Evolutionary conservation across 306 rosid genomes (phyloP), one percentile per base, ranked within the genome.

Genomic region (Fragaria nilgerrensis): DNA sequence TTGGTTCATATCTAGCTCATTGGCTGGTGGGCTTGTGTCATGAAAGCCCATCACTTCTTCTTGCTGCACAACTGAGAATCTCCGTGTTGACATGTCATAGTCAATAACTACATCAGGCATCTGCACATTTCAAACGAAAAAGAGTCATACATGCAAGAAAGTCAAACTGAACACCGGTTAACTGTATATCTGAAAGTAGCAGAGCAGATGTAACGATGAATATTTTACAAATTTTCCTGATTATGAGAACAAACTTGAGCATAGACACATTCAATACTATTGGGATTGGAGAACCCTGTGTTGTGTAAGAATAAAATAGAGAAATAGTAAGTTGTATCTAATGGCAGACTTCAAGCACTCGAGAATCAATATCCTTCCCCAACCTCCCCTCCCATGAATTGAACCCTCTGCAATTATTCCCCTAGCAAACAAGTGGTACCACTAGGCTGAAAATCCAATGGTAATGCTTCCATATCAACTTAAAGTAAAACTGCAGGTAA

Each of bases 31-130:
- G 71, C 56, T 4, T 69, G 87, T 72, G 78, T 81, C 85, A 82
- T 52, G 79, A 81, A 72, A 76, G 78, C 79, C 84, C 45, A 44
- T 83, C 78, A 92, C 89, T 87, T 92, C 95, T 80, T 95, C 97
- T 89, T 90, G 97, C 80, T 92, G 96, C 75, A 87, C 88, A 77
- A 92, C 70, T 22, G 88, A 87, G 81, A 84, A 89, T 75, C 81
- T 82, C 78, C 82, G 86, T 55, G 79, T 88, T 43, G 93, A 87
- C 92, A 95, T 90, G 86, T 92, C 88, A 70, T 92, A 95, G 75
- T 95, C 97, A 78, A 92, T 93, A 79, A 95, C 81, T 62, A 89
- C 79, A 90, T 92, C 98, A 14, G 98, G 97, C 91, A 95, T 89
- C 98, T 90, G 91, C 80, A 75, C 41, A 72, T 25, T 45, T 79